These are phyloP conservation scores for Nakazawaea pomicola DNA, from an alignment of 805 yeast genomes.

Conservation along the genomic window DNA sequence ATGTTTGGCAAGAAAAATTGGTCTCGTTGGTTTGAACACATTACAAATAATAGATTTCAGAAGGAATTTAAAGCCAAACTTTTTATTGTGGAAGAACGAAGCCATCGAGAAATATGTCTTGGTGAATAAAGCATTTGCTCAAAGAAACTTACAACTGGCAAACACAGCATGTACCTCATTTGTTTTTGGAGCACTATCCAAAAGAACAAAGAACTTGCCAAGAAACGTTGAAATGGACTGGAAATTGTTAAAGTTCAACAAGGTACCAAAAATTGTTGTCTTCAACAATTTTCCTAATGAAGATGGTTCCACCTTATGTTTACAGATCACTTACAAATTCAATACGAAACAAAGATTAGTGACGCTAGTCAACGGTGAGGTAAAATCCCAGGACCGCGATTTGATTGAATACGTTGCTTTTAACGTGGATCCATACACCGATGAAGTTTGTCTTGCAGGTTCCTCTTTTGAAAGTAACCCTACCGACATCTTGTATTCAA, in stretches of 20 bases:
- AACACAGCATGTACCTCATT: slow-evolving; percentile 48
- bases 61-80: slow-evolving; percentile 52
- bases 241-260: slow-evolving; percentile 68
- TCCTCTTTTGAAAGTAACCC: slow-evolving; percentile 58
- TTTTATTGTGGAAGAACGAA: slow-evolving; percentile 75
- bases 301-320: slow-evolving; percentile 30
- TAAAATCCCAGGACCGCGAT: slow-evolving; percentile 37
- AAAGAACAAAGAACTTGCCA: slow-evolving; percentile 54
- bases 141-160: slow-evolving; percentile 42
- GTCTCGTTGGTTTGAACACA: slow-evolving; percentile 63
- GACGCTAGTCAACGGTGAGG: slow-evolving; percentile 38
- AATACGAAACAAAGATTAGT: slow-evolving; percentile 58
- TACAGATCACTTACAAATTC: slow-evolving; percentile 57
- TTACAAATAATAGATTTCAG: slow-evolving; percentile 43
- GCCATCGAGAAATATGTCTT: slow-evolving; percentile 74
- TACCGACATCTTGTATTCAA: slow-evolving; percentile 27
- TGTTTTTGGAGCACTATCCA: slow-evolving; percentile 54
- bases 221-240: slow-evolving; percentile 57
- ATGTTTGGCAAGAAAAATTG: slow-evolving; percentile 57
- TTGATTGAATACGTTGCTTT: slow-evolving; percentile 59
- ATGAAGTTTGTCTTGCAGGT: slow-evolving; percentile 57
- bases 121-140: slow-evolving; percentile 80
- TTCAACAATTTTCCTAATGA: slow-evolving; percentile 50
- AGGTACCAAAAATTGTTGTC: slow-evolving; percentile 66
- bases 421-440: slow-evolving; percentile 55